phyloP scores from a whole-genome alignment of 148 eudicot genomes.

The Cornus kousa region DNA sequence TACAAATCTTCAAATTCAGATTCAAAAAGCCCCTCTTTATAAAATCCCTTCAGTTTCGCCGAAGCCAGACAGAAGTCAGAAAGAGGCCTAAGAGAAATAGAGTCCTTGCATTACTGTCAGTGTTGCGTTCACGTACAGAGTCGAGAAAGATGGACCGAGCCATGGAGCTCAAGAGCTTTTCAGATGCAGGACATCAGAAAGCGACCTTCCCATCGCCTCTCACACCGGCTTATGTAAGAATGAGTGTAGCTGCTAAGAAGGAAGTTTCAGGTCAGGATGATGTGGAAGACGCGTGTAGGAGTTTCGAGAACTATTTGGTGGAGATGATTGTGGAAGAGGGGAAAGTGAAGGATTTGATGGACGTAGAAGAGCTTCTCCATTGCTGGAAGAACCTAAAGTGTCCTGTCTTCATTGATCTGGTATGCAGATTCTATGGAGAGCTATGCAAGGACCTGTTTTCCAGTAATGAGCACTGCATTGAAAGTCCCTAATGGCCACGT shows the following conservation, averaged over 20 bases:
- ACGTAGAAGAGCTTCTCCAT: conserved; percentile 74
- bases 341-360: conserved; percentile 54
- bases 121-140: conserved; percentile 34
- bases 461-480: conserved; percentile 29
- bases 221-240: conserved; percentile 49
- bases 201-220: conserved; percentile 63
- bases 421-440: conserved; percentile 81
- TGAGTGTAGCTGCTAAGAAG: conserved; percentile 20
- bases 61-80: conserved; percentile 8
- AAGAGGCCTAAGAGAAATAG: conserved; percentile 26
- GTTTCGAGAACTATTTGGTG: conserved; percentile 70
- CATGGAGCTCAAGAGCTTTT: conserved; percentile 39
- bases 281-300: conserved; percentile 57
- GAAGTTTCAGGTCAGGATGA: conserved; percentile 32
- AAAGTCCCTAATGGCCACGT: conserved; percentile 5
- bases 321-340: conserved; percentile 84
- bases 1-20: conserved; percentile 36
- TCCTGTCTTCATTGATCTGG: conserved; percentile 72
- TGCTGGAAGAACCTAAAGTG: conserved; percentile 76
- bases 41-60: conserved; percentile 20
- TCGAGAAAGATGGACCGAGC: conserved; percentile 53
- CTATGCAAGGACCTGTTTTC: conserved; percentile 69
- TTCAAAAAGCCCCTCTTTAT: conserved; percentile 35
- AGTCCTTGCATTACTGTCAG: conserved; percentile 37
- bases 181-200: conserved; percentile 37